Evolutionary conservation across 805 yeast genomes (phyloP).

Genomic region (Isabelozyma pseudorhagii): DNA sequence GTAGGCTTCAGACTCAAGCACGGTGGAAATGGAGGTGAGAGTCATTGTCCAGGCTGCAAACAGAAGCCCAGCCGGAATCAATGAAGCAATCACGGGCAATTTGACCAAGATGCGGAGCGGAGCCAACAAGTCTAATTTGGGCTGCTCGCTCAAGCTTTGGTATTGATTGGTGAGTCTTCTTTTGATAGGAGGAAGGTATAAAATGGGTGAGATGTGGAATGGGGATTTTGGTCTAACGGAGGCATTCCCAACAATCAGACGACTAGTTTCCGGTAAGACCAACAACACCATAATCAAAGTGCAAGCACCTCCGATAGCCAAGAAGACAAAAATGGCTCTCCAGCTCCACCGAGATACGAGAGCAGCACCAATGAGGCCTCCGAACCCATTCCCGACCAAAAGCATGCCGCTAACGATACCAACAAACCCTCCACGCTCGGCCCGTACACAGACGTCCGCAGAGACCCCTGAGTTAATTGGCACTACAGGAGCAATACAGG

Average conservation of each 20-base stretch:
- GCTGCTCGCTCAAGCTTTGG: constrained; percentile 9
- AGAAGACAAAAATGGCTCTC: constrained; percentile 78
- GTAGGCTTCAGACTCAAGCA: constrained; percentile 46
- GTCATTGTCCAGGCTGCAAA: constrained; percentile 70
- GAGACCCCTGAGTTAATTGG: constrained; percentile 68
- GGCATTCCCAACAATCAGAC: constrained; percentile 74
- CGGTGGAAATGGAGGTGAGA: constrained; percentile 62
- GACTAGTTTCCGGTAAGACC: constrained; percentile 70
- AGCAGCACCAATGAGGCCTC: constrained; percentile 64
- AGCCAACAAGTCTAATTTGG: constrained; percentile 21
- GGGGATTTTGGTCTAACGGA: constrained; percentile 48
- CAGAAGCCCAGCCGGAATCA: constrained; percentile 59
- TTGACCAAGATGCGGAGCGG: constrained; percentile 43
- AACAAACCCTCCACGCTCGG: constrained; percentile 66
- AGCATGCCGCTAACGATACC: constrained; percentile 66
- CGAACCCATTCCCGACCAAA: constrained; percentile 71
- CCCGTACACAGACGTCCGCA: constrained; percentile 67
- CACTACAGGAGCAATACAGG: constrained; percentile 73
- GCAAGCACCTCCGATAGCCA: constrained; percentile 60
- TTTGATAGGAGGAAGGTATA: constrained; percentile 26
- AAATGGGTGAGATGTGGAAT: constrained; percentile 45
- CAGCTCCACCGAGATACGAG: constrained; percentile 42
- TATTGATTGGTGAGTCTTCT: constrained; percentile 28
- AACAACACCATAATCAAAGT: constrained; percentile 21
- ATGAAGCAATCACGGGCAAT: constrained; percentile 43